phyloP scores from a whole-genome alignment of 1,139 yeast genomes.

The Pichia sp. region DNA sequence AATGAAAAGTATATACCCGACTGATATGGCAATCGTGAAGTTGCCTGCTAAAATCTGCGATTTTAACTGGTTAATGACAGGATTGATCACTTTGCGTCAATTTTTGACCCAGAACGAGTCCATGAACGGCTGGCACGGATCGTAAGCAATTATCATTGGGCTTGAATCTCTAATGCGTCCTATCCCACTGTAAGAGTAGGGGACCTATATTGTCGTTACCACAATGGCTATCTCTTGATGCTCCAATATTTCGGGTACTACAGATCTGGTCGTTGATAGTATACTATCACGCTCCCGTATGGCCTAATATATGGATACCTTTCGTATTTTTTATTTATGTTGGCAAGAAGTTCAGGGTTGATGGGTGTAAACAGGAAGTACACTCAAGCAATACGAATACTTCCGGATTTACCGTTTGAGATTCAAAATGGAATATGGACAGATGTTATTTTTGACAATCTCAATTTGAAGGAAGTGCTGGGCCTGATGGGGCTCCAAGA shows the following conservation, averaged over 20 bases:
- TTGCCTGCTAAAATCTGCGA: not conserved
- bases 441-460: constrained; percentile 3
- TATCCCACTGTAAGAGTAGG: not conserved
- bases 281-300: not conserved
- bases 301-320: not conserved
- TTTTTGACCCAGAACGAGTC: not conserved
- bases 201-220: not conserved
- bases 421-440: constrained; percentile 9
- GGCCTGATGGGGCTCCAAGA: constrained; percentile 1
- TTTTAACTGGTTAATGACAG: not conserved
- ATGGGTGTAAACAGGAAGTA: not conserved
- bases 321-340: not conserved
- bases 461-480: constrained; percentile 1
- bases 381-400: not conserved
- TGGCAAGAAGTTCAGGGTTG: not conserved
- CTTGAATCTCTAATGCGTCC: not conserved
- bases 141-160: not conserved
- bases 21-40: not conserved
- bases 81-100: not conserved
- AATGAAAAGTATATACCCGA: not conserved
- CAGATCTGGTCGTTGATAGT: too few species aligned
- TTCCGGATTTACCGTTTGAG: constrained; percentile 8
- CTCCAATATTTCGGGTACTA: not conserved
- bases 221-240: not conserved
- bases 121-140: constrained; percentile 2